Evolutionary conservation across 179 eudicot species (phyloP).

Genomic region (Spinacia oleracea): DNA sequence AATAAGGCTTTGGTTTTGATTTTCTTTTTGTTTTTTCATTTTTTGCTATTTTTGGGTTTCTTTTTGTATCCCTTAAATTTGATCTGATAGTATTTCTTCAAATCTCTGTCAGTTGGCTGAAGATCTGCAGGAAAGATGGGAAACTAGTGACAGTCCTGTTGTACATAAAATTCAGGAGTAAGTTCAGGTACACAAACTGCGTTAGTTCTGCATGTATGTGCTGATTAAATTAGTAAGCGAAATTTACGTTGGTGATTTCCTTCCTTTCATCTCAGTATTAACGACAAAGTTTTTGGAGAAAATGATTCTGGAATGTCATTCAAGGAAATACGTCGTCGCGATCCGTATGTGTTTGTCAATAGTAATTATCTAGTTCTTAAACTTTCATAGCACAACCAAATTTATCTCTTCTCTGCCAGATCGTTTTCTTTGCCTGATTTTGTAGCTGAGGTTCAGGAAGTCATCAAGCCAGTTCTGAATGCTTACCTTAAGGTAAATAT

Average conservation of each 20-base stretch:
- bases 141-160: constrained; percentile 89
- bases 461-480: constrained; percentile 66
- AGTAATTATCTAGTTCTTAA: neutral
- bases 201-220: neutral
- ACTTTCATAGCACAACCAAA: neutral
- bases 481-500: constrained; percentile 70
- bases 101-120: constrained; percentile 68
- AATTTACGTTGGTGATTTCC: constrained; percentile 2
- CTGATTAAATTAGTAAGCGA: neutral
- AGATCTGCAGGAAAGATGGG: constrained; percentile 89
- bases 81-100: constrained; percentile 18
- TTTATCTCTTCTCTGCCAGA: constrained; percentile 36
- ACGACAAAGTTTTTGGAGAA: constrained; percentile 81
- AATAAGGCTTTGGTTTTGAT: too few relatives aligned
- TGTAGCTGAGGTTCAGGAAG: constrained; percentile 86
- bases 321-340: constrained; percentile 90
- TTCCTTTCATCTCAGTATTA: constrained; percentile 49
- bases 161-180: constrained; percentile 94
- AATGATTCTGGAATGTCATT: constrained; percentile 75
- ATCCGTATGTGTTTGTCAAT: constrained; percentile 59
- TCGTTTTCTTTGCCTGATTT: constrained; percentile 81
- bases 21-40: neutral
- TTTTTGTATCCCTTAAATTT: neutral
- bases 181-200: constrained; percentile 26
- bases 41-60: neutral